Base-by-base conservation (phyloP, 495 filamentous ascomycete species). In the Trypethelium eluteriae region DNA sequence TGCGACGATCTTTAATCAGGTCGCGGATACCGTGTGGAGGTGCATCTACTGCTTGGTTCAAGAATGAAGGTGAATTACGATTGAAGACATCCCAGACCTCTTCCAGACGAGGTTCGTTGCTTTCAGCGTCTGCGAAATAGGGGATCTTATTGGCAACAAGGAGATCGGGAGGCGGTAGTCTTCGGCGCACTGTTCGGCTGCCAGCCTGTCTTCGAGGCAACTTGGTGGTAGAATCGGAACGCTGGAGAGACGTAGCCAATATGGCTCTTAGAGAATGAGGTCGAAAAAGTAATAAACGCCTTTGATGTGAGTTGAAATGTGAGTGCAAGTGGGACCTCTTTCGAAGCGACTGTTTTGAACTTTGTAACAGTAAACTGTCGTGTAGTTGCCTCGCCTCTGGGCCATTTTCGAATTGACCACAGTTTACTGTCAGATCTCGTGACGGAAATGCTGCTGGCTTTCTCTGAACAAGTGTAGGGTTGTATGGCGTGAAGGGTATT, bases 391-490 rank as follows among this genome's bases (percentile, higher is more conserved):
- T 53, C 16, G 14, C 18, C 36, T 7, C 7, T 35, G 32, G 11
- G 16, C 49, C 12, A 36, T 36, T 59, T 35, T 34, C 53, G 14
- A 59, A 7, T 10, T 10, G 32, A 34, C 53, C 53, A 18, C 53
- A 59, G 14, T 59, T 59, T 6, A 36, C 36, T 11, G 35, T 44
- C 9, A 63, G 11, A 44, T 63, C 62, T 7, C 38, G 35, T 9
- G 62, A 63, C 18, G 62, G 62, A 63, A 63, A 63, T 25, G 62
- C 62, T 6, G 62, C 62, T 11, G 62, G 62, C 10, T 44, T n/a
- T n/a, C 9, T 16, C 4, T 32, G 62, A 34, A 63, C 62, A 5
- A 44, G 16, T 1, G n/a, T 38, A 5, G 62, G 62, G 18, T 63
- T 63, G 38, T 41, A 63, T 11, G 62, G 62, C 9, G 10, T 18